Percentiles rank a stretch among this genome's conserved stretches.
Evolutionary conservation across 1,139 yeast species (phyloP).

Genomic region (Geotrichum siamense): DNA sequence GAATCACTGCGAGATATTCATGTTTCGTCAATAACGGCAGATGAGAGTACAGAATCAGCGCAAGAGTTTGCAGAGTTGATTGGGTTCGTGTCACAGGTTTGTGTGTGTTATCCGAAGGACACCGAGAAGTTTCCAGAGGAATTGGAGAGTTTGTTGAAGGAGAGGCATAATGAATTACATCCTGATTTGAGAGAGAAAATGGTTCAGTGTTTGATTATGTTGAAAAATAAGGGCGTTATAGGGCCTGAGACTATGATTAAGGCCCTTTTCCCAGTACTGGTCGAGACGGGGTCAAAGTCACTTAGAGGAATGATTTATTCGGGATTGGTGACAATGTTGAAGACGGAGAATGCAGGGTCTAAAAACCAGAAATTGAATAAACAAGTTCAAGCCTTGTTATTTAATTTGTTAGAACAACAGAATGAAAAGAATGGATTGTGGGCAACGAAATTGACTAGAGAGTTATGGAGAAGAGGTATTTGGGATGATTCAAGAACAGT

Average conservation of each 20-base stretch:
- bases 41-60: conserved; percentile 44
- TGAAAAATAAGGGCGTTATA: conserved; percentile 80
- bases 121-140: conserved; percentile 81
- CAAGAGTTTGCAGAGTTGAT: conserved; percentile 75
- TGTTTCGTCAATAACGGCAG: conserved; percentile 46
- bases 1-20: conserved; percentile 84
- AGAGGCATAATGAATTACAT: conserved; percentile 74
- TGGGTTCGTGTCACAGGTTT: conserved; percentile 88
- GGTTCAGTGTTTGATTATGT: conserved; percentile 80
- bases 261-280: conserved; percentile 77
- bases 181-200: conserved; percentile 86
- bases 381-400: conserved; percentile 84
- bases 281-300: conserved; percentile 66
- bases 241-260: conserved; percentile 74
- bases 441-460: conserved; percentile 94
- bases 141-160: conserved; percentile 55
- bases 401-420: conserved; percentile 51
- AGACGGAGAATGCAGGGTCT: conserved; percentile 74
- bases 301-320: conserved; percentile 76
- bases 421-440: conserved; percentile 72
- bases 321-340: conserved; percentile 68
- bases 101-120: conserved; percentile 82
- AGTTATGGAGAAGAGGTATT: conserved; percentile 92
- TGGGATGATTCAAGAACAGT: conserved; percentile 98
- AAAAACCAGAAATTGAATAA: conserved; percentile 81